Conservation (phyloP, 2,329 filamentous ascomycete genomes). For the Aspergillus fijiensis region DNA sequence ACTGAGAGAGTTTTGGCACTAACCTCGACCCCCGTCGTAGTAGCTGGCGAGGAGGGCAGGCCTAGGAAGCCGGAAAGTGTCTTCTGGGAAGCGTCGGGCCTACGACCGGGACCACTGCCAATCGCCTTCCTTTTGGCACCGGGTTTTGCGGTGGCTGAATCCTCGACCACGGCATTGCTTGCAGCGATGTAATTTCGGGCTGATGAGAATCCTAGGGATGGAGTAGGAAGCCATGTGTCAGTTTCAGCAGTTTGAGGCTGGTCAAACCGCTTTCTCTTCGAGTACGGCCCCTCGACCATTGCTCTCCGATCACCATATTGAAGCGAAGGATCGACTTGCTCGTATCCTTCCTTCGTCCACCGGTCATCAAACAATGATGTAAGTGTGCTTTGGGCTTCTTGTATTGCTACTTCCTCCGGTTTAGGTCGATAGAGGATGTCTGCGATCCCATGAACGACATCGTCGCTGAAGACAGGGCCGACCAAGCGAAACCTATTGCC, state of each 20-base stretch:
- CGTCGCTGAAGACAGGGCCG: conserved; percentile 68
- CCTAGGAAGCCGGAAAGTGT: conserved; percentile 55
- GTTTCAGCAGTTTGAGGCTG: conserved; percentile 26
- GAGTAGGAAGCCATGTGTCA: conserved; percentile 37
- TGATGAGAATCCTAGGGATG: conserved; percentile 61
- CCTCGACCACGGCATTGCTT: conserved; percentile 22
- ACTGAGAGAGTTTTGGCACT: conserved; percentile 5
- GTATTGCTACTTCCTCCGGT: conserved; percentile 58
- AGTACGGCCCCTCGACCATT: conserved; percentile 23
- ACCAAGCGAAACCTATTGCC: conserved; percentile 56
- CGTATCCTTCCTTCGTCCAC: conserved; percentile 65
- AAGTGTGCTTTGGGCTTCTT: conserved; percentile 42
- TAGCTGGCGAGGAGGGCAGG: conserved; percentile 21
- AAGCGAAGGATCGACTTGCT: conserved; percentile 33
- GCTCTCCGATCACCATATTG: conserved; percentile 39
- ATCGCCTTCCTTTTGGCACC: conserved; percentile 31
- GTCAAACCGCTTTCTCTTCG: conserved; percentile 32
- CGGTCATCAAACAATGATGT: conserved; percentile 62
- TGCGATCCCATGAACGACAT: conserved; percentile 64
- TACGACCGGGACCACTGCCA: conserved; percentile 29
- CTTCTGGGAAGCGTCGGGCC: conserved; percentile 49
- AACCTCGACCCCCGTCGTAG: conserved; percentile 15
- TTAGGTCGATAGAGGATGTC: conserved; percentile 66
- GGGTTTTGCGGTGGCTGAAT: conserved; percentile 21
- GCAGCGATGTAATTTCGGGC: conserved; percentile 55